Evolutionary conservation across 345 rosid species (phyloP), one percentile per base, ranked within the genome.

Genomic region (Brassica incana): DNA sequence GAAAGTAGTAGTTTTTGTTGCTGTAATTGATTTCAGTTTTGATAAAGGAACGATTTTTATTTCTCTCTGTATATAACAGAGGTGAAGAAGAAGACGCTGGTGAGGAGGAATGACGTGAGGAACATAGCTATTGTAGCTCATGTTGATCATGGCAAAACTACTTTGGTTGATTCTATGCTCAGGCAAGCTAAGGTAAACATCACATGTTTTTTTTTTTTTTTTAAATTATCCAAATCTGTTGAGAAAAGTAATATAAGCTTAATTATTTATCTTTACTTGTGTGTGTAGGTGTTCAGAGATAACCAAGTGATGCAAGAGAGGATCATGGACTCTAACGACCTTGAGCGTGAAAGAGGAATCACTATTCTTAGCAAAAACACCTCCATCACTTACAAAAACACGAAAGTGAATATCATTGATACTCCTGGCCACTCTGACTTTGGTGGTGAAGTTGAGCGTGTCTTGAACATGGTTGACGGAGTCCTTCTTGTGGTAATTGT

Each of bases 371-470:
- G 99, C 90, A 95, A 95, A 82, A 95, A 95, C 77, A 95, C 99
- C 3, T 95, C 99, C 29, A 92, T 92, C 50, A 87, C 93, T 64
- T 95, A 87, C n/a, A 91, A 91, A 83, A 96, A 89, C 27, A 86
- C 92, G 0, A 95, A 95, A 80, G 88, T 95, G 23, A 95, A 95
- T 80, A 91, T 95, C 35, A 95, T 95, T 59, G 99, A 92, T 85
- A 95, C 99, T 66, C 99, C 99, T 5, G 99, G 99, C 15, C 99
- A 95, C 78, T 95, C 99, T 52, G 99, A 95, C 84, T 95, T 95
- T 83, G 99, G 99, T 38, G 99, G 99, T 82, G 99, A 95, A 90
- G 99, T 95, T 75, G 99, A 95, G 72, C 97, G 99, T 61, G 91
- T 95, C 76, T 90, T 95, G 82, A 92, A 95, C 87, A 95, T 95